These are phyloP conservation scores for Atkinsonella hypoxylon DNA, from an alignment of 2,329 filamentous ascomycete genomes.

Conservation along the genomic window DNA sequence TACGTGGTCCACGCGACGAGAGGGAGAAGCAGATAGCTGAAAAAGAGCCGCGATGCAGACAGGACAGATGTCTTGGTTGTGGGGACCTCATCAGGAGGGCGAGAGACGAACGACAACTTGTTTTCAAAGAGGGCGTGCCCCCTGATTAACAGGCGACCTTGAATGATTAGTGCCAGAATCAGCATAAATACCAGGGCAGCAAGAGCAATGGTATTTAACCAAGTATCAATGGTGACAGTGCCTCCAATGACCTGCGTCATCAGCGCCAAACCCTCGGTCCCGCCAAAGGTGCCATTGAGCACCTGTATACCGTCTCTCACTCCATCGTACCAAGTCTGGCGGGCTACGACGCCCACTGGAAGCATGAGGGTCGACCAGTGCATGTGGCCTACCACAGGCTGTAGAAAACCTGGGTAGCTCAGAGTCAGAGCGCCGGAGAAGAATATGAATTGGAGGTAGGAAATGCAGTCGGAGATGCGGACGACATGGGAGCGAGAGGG, in stretches of 20 bases:
- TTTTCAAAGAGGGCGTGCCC: background rate
- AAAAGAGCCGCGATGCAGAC: constrained; percentile 53
- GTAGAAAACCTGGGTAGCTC: constrained; percentile 61
- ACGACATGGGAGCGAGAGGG: background rate
- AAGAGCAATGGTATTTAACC: constrained; percentile 56
- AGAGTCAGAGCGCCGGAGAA: constrained; percentile 58
- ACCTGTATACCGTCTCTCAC: constrained; percentile 48
- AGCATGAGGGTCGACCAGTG: constrained; percentile 42
- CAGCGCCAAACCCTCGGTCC: constrained; percentile 44
- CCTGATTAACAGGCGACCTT: constrained; percentile 14
- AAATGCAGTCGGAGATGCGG: constrained; percentile 43
- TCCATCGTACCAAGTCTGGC: constrained; percentile 14
- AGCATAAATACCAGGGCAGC: constrained; percentile 45
- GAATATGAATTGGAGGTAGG: constrained; percentile 66
- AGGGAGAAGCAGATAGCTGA: constrained; percentile 66
- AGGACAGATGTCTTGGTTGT: constrained; percentile 14
- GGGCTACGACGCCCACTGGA: constrained; percentile 17
- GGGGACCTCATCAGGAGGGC: background rate
- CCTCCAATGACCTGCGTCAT: constrained; percentile 60
- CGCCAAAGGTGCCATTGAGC: constrained; percentile 50
- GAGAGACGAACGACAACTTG: background rate
- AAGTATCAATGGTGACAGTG: constrained; percentile 47
- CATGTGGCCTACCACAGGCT: constrained; percentile 49
- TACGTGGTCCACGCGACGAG: constrained; percentile 61
- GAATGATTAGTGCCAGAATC: constrained; percentile 43